Evolutionary conservation across 139 green algal genomes (phyloP), one percentile per base, ranked within the genome.

Genomic region (Penium margaritaceum): DNA sequence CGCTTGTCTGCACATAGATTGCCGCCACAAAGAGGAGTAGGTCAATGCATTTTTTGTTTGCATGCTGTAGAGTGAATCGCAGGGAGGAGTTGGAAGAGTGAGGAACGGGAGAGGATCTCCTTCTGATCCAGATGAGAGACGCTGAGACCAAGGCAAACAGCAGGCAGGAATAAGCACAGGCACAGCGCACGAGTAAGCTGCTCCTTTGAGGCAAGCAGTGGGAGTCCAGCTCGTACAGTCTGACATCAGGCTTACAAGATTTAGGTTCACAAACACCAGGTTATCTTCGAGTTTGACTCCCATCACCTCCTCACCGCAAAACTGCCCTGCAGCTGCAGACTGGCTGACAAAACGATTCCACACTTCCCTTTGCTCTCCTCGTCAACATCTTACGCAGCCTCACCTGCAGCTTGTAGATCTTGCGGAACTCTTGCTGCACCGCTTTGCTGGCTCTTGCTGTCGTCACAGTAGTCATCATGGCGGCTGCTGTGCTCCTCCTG

Each of bases 331-430:
- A 51, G 12, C 41, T 21, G 12, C 41, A 51, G 7, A 21, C 41
- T 51, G 9, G 12, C 41, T 51, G 9, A 51, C 41, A 12, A 51
- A 51, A 51, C 41, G 12, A 7, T 51, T 12, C 12, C 41, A 51
- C 41, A 7, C 53, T 27, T 5, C 53, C 19, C 12, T 21, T 21
- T 21, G 12, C 7, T 12, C 7, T 12, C 12, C 41, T 51, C 41
- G 12, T 7, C 41, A 7, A 51, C 41, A 7, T 51, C 14, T 32
- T 7, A 60, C 51, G 5, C 57, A 21, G 14, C n/a, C 62, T 17
- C 39, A 41, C 41, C 41, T 71, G 63, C 37, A 71, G 63, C 17
- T 17, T 39, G 38, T 30, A n/a, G 21, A 71, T 35, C 37, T 71
- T 58, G 6, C 24, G n/a, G 9, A 38, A 32, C 38, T 60, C 39